These are phyloP conservation scores for Aspergillus viridinutans DNA, from an alignment of 2,329 filamentous ascomycete species.

Conservation along the genomic window DNA sequence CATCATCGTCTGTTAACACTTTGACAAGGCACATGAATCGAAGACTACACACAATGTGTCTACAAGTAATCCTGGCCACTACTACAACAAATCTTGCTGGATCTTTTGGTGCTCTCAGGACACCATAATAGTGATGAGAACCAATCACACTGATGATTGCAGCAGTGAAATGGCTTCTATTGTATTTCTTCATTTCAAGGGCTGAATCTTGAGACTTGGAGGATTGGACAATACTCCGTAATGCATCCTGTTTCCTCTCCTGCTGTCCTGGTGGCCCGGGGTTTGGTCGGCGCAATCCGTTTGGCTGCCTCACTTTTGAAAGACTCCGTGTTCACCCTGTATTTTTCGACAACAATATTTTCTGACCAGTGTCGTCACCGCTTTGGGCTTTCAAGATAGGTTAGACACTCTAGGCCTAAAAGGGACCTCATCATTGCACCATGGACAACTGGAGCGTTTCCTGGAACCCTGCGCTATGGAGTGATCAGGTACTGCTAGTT, in stretches of 20 bases:
- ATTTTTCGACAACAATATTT: background rate
- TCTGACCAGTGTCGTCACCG: background rate
- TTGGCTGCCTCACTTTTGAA: slow-evolving; percentile 37
- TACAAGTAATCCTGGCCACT: background rate
- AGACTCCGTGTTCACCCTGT: slow-evolving; percentile 8
- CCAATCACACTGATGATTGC: background rate
- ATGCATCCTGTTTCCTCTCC: background rate
- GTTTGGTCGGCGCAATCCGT: slow-evolving; percentile 25
- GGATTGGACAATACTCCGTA: background rate
- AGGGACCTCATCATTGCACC: background rate
- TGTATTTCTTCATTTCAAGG: background rate
- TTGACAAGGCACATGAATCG: background rate
- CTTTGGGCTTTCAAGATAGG: background rate
- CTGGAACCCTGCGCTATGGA: background rate
- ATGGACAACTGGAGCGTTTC: background rate
- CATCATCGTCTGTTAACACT: background rate
- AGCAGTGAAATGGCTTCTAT: background rate
- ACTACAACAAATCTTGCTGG: background rate
- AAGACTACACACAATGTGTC: background rate
- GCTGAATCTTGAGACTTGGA: background rate
- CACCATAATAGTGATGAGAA: background rate
- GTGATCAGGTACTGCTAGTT: background rate
- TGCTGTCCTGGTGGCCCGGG: slow-evolving; percentile 21
- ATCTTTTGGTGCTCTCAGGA: background rate
- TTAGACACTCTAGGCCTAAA: background rate